Conservation (phyloP, 768 basidiomycete genomes). For the Strobilomyces echinocephalus region DNA sequence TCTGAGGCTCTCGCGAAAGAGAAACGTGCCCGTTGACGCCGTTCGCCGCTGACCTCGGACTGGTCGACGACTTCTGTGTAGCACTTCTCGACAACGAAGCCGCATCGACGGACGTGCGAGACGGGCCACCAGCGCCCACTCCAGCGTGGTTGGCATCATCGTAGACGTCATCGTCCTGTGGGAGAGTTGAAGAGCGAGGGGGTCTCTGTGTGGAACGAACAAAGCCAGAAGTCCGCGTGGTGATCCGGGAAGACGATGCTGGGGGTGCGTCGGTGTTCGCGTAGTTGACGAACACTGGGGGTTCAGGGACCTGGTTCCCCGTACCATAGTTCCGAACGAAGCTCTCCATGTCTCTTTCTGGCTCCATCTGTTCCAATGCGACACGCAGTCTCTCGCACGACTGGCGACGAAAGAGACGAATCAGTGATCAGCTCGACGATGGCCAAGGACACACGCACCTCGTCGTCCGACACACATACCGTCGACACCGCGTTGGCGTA, state of each 20-base stretch:
- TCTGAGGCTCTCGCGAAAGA: conserved; percentile 21
- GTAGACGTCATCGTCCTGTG: conserved; percentile 43
- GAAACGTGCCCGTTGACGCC: conserved; percentile 28
- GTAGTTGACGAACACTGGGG: conserved; percentile 84
- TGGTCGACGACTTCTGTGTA: conserved; percentile 28
- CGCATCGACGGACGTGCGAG: conserved; percentile 33
- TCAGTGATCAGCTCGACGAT: neutral
- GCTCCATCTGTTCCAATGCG: conserved; percentile 83
- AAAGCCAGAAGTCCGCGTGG: conserved; percentile 54
- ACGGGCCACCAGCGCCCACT: conserved; percentile 58
- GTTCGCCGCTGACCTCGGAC: conserved; percentile 39
- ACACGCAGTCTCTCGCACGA: conserved; percentile 88
- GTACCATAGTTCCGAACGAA: conserved; percentile 90
- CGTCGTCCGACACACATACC: conserved; percentile 92
- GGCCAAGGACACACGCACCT: conserved; percentile 50
- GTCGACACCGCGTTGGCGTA: conserved; percentile 96
- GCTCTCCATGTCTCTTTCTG: conserved; percentile 80
- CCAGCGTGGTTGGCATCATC: conserved; percentile 57
- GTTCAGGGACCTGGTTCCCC: conserved; percentile 81
- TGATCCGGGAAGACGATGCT: conserved; percentile 19
- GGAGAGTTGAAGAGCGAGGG: conserved; percentile 26
- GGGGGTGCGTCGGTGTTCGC: conserved; percentile 61
- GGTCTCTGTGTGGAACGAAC: conserved; percentile 41
- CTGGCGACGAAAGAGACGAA: conserved; percentile 35
- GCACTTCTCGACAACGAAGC: conserved; percentile 27